phyloP scores from a whole-genome alignment of 2,329 filamentous ascomycete species.

The Chalara sp. region DNA sequence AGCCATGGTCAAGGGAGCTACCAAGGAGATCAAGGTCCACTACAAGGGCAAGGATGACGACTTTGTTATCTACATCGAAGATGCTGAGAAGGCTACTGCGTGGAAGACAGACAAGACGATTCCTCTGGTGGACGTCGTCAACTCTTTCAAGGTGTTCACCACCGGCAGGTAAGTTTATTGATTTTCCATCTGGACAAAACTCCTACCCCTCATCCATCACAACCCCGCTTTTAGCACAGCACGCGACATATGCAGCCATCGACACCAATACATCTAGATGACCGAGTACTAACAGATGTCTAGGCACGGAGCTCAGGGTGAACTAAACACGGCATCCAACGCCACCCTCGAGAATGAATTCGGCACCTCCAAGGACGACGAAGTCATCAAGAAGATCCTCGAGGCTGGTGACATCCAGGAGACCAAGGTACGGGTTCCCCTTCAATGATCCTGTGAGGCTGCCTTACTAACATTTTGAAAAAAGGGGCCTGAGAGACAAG shows the following conservation, averaged over 20 bases:
- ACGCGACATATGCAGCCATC: neutral
- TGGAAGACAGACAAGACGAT: constrained; percentile 77
- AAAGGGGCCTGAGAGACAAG: constrained; percentile 27
- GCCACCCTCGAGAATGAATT: constrained; percentile 77
- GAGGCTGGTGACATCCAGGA: constrained; percentile 66
- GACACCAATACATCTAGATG: neutral
- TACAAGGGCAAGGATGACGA: constrained; percentile 63
- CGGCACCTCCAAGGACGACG: constrained; percentile 71
- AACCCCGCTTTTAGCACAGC: neutral
- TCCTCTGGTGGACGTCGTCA: constrained; percentile 78
- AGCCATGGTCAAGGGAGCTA: constrained; percentile 50
- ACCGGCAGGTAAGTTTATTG: constrained; percentile 70
- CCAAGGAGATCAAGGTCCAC: constrained; percentile 55
- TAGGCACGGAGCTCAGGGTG: constrained; percentile 82
- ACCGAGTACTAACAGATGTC: neutral
- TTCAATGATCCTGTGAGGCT: neutral
- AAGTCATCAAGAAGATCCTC: constrained; percentile 75
- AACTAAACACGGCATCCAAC: constrained; percentile 70
- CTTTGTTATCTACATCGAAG: constrained; percentile 62
- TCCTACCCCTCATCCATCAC: constrained; percentile 1
- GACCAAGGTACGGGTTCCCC: constrained; percentile 39
- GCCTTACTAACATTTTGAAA: neutral
- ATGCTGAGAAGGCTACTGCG: constrained; percentile 58
- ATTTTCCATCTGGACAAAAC: constrained; percentile 3
- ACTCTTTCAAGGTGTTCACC: constrained; percentile 80